Percentiles rank a stretch among this genome's conserved stretches.
Evolutionary conservation across 2,329 filamentous ascomycete genomes (phyloP).

Genomic region (Sporothrix phasma): DNA sequence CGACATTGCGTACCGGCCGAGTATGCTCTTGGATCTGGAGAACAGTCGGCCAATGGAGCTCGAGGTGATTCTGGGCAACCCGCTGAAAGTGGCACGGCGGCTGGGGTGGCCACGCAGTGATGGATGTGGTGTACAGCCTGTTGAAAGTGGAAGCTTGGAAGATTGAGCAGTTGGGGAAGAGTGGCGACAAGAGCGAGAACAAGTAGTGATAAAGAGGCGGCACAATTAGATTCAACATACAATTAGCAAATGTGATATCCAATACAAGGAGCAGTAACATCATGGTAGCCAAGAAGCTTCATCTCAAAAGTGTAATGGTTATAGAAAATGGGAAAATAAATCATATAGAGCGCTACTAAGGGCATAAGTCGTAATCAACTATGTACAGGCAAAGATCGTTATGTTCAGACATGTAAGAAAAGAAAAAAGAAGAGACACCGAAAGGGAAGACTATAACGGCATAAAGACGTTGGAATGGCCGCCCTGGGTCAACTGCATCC

Average conservation of each 20-base stretch:
- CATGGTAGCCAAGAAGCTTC: too few species aligned
- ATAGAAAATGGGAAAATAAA: too few species aligned
- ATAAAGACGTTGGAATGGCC: constrained; percentile 10
- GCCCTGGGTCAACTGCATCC: constrained; percentile 16
- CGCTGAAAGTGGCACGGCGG: constrained; percentile 20
- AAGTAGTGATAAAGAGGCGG: not conserved
- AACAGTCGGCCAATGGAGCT: constrained; percentile 24
- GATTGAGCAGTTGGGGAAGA: not conserved
- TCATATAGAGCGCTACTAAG: too few species aligned
- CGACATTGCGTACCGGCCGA: constrained; percentile 24
- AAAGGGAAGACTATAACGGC: not conserved
- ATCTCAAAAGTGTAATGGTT: too few species aligned
- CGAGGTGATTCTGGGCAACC: constrained; percentile 28
- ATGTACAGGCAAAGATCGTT: too few species aligned
- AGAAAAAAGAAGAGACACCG: not conserved
- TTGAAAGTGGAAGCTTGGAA: constrained; percentile 18
- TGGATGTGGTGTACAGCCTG: constrained; percentile 14
- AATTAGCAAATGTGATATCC: not conserved
- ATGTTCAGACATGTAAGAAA: not conserved
- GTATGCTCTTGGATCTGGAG: constrained; percentile 27
- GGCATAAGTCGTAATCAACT: too few species aligned
- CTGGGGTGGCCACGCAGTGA: constrained; percentile 12
- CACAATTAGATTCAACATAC: not conserved
- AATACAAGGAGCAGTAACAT: too few species aligned
- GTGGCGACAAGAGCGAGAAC: not conserved